These are phyloP conservation scores for Zygosaccharomyces kombuchaensis DNA, from an alignment of 805 yeast species.

Conservation along the genomic window DNA sequence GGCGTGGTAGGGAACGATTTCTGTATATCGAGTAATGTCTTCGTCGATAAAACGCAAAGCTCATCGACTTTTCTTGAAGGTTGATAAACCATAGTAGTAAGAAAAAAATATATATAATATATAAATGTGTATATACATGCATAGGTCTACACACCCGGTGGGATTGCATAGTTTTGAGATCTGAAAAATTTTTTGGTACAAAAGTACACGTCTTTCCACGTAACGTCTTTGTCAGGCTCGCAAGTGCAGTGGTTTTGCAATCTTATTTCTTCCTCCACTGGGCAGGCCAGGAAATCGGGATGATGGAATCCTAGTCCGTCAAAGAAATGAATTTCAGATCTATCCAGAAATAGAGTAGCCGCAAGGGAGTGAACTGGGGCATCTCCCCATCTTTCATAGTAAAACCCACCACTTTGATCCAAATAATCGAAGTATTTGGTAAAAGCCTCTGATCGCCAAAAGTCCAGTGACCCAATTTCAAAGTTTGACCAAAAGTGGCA, in stretches of 20 bases:
- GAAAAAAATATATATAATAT: neutral
- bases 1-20: neutral
- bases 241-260: slow-evolving; percentile 60
- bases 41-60: neutral
- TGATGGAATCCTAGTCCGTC: slow-evolving; percentile 74
- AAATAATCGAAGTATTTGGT: slow-evolving; percentile 55
- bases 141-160: slow-evolving; percentile 13
- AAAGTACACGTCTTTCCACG: slow-evolving; percentile 66
- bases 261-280: slow-evolving; percentile 50
- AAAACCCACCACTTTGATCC: slow-evolving; percentile 72
- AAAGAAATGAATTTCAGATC: slow-evolving; percentile 60
- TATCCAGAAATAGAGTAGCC: slow-evolving; percentile 54
- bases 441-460: slow-evolving; percentile 58
- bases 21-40: neutral
- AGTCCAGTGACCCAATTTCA: slow-evolving; percentile 67
- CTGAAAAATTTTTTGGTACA: slow-evolving; percentile 60
- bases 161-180: slow-evolving; percentile 22
- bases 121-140: neutral
- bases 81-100: neutral
- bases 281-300: slow-evolving; percentile 62
- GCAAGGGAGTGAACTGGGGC: slow-evolving; percentile 88
- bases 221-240: slow-evolving; percentile 54
- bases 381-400: slow-evolving; percentile 90
- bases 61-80: neutral
- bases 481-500: slow-evolving; percentile 86